phyloP scores from a whole-genome alignment of 2,329 filamentous ascomycete species.

The Aspergillus fumigatiaffinis region DNA sequence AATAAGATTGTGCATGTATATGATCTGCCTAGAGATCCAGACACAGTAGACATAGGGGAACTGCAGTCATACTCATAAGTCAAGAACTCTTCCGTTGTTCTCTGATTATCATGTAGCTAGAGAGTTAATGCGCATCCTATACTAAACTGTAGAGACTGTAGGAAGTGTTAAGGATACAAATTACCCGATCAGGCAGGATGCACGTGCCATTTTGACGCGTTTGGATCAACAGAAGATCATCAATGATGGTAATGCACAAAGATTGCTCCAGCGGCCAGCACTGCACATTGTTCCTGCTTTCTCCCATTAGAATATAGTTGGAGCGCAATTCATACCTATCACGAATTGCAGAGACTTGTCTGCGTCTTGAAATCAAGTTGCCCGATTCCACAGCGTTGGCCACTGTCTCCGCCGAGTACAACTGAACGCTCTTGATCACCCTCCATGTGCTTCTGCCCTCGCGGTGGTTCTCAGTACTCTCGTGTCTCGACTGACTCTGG shows the following conservation, averaged over 20 bases:
- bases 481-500: neutral
- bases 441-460: neutral
- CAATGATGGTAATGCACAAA: neutral
- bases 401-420: neutral
- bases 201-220: slow-evolving; percentile 1
- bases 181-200: slow-evolving; percentile 1
- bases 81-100: slow-evolving; percentile 1
- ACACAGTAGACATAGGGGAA: no score
- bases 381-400: neutral
- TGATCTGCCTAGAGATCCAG: neutral
- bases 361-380: neutral
- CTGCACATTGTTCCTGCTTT: neutral
- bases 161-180: neutral
- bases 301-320: neutral
- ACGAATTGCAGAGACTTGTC: neutral
- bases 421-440: neutral
- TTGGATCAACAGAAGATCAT: neutral
- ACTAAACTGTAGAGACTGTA: neutral
- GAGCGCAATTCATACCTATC: neutral
- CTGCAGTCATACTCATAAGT: neutral
- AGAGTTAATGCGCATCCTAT: neutral
- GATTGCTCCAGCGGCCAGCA: slow-evolving; percentile 44
- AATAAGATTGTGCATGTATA: neutral
- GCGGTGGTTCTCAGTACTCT: neutral
- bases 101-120: neutral